A percentile compares a stretch with the other conserved stretches of the same genome.
Conservation (phyloP, 257 asterid species). For the Marsdenia floribunda region DNA sequence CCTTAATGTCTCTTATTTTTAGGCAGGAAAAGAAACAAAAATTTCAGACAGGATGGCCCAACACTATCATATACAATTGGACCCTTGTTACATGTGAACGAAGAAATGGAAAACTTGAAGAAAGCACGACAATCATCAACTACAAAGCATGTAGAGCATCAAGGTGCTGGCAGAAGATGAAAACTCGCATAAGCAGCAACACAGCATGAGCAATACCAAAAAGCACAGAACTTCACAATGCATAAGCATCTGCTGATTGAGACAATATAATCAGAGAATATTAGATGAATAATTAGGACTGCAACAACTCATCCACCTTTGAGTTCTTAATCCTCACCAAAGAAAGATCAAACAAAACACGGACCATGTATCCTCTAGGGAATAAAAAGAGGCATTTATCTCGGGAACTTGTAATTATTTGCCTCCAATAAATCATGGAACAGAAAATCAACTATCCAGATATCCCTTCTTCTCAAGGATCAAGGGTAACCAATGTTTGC, state of each 20-base stretch:
- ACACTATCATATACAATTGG: not conserved
- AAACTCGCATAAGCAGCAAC: constrained; percentile 63
- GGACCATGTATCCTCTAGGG: no score
- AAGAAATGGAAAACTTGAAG: constrained; percentile 14
- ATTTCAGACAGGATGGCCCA: not conserved
- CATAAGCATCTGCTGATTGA: constrained; percentile 38
- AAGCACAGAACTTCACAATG: constrained; percentile 37
- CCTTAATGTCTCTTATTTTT: not conserved
- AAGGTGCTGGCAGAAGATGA: constrained; percentile 47
- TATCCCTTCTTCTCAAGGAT: constrained; percentile 6
- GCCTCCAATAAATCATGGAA: not conserved
- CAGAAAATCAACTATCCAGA: constrained; percentile 3
- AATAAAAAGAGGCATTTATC: not conserved
- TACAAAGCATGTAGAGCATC: constrained; percentile 44
- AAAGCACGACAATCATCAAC: constrained; percentile 37
- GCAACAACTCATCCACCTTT: not conserved
- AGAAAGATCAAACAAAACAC: not conserved
- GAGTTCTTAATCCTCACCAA: not conserved
- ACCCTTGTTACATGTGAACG: constrained; percentile 13
- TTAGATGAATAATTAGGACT: not conserved
- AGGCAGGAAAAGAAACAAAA: not conserved
- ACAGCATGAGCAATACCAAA: constrained; percentile 46
- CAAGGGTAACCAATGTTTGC: not conserved
- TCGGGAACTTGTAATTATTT: not conserved
- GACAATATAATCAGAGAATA: constrained; percentile 7